A percentile compares a stretch with the other conserved stretches of the same genome.
phyloP scores from a whole-genome alignment of 495 filamentous ascomycete species.

The Trypethelium eluteriae region DNA sequence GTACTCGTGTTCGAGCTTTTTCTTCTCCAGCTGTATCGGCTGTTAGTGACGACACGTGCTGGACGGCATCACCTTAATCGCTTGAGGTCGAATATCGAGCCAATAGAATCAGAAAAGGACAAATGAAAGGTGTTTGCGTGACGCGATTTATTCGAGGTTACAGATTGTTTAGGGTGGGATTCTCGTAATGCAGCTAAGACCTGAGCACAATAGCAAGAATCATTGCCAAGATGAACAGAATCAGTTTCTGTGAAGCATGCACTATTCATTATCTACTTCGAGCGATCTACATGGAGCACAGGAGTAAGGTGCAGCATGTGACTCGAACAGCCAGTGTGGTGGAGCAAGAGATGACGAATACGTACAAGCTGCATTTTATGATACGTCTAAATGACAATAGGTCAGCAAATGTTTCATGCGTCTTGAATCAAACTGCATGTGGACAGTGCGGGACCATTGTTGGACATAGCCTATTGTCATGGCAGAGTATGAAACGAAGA shows the following conservation, averaged over 20 bases:
- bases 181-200: background rate
- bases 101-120: too few species aligned
- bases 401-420: conserved; percentile 31
- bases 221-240: background rate
- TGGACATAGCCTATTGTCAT: background rate
- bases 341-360: conserved; percentile 12
- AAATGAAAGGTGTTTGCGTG: too few species aligned
- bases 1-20: conserved; percentile 75
- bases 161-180: too few species aligned
- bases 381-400: conserved; percentile 36
- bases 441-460: background rate
- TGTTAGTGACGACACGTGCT: background rate
- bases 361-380: conserved; percentile 56
- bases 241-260: background rate
- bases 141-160: too few species aligned
- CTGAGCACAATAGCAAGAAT: background rate
- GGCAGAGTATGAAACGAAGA: conserved; percentile 25
- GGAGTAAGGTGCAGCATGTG: background rate
- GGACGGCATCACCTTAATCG: too few species aligned
- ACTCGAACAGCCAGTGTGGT: background rate
- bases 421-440: background rate
- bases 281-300: background rate
- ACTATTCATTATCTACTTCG: background rate
- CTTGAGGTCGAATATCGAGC: too few species aligned
- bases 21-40: conserved; percentile 71